Conservation (phyloP, 2,329 filamentous ascomycete species). For the Colletotrichum viniferum region DNA sequence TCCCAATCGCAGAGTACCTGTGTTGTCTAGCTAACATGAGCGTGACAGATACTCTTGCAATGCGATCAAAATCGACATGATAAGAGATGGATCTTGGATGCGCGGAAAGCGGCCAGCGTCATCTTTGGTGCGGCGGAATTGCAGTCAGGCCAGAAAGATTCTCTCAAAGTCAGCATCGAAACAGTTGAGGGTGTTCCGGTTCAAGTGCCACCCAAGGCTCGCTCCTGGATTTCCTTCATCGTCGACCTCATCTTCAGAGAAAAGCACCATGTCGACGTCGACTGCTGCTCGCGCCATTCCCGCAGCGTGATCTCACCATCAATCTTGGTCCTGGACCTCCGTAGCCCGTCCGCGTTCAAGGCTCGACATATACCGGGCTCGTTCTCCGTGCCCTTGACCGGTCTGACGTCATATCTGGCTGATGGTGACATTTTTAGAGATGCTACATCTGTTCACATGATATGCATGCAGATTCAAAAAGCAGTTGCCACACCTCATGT, state of each 20-base stretch:
- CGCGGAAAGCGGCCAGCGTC: slow-evolving; percentile 11
- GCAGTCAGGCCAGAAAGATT: not conserved
- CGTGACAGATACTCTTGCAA: slow-evolving; percentile 23
- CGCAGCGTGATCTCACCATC: not conserved
- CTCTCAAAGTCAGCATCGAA: not conserved
- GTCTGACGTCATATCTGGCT: not conserved
- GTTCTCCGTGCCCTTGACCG: not conserved
- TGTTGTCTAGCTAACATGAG: not conserved
- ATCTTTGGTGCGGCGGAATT: slow-evolving; percentile 4
- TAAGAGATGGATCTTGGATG: slow-evolving; percentile 29
- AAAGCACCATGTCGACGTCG: accelerated
- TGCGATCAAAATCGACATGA: slow-evolving; percentile 30
- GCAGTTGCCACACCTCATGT: not conserved
- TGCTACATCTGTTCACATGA: not conserved
- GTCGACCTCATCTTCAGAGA: not conserved
- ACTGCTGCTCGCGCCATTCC: not conserved
- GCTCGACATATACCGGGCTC: slow-evolving; percentile 7
- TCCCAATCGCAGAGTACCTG: accelerated
- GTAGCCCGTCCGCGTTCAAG: not conserved
- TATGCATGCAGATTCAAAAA: not conserved
- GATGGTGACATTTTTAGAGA: slow-evolving; percentile 13
- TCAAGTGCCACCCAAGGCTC: not conserved
- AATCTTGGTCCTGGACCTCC: not conserved
- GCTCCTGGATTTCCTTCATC: not conserved
- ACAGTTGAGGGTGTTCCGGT: not conserved